A percentile compares a stretch with the other conserved stretches of the same genome.
Conservation (phyloP, 306 rosid species). For the Potentilla sterilis region DNA sequence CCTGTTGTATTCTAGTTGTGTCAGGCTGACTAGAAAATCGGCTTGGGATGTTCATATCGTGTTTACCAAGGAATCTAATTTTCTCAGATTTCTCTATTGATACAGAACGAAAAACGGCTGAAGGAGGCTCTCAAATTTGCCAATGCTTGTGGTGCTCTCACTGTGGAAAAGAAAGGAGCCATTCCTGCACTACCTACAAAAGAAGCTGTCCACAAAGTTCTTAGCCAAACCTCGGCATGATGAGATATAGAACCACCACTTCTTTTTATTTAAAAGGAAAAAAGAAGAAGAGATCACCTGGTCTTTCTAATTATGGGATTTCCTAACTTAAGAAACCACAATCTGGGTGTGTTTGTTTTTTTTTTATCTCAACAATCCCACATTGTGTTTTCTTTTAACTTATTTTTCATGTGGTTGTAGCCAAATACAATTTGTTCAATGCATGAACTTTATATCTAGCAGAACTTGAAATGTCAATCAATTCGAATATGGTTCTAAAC, state of each 20-base stretch:
- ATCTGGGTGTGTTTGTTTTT: neutral
- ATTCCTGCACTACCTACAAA: conserved; percentile 78
- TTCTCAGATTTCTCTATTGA: neutral
- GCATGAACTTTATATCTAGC: neutral
- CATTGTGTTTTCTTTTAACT: neutral
- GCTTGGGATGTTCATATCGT: neutral
- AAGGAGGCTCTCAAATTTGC: conserved; percentile 64
- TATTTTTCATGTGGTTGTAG: neutral
- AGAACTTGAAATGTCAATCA: too few species aligned
- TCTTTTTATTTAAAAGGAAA: neutral
- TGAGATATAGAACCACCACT: neutral
- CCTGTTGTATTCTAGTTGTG: neutral
- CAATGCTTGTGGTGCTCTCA: conserved; percentile 74
- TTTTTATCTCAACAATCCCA: neutral
- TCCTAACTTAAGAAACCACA: neutral
- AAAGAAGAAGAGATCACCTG: neutral
- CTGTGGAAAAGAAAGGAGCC: conserved; percentile 71
- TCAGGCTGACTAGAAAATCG: neutral
- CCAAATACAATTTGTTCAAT: neutral
- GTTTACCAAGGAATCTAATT: neutral
- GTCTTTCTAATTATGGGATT: neutral
- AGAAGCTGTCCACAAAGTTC: conserved; percentile 51
- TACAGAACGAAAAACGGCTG: conserved; percentile 55
- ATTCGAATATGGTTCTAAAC: too few species aligned
- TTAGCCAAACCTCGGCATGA: conserved; percentile 33